Base-by-base conservation (phyloP, 2,329 filamentous ascomycete genomes). In the Colletotrichum aenigma region DNA sequence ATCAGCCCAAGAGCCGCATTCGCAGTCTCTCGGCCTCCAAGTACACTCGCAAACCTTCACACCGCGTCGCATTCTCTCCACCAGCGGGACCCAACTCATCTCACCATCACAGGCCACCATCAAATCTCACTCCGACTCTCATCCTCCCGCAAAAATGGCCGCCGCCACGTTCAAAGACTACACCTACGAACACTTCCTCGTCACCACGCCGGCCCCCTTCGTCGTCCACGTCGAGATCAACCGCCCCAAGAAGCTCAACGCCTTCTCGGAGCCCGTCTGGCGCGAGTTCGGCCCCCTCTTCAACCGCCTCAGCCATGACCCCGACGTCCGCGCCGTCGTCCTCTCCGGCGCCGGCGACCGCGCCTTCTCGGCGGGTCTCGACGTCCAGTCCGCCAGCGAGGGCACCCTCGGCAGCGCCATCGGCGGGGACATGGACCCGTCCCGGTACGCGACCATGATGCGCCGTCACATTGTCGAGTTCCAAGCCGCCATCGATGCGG, bases 211-310 rank as follows among this genome's bases (percentile, higher is more conserved):
- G 0, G 81, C 86, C 48, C 89, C 93, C 81, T 92, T 92, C 86
- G 93, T 98, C 65, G 94, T 93, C n/a, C 95, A 98, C 83, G 94
- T 98, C 75, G 94, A 98, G 86, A 98, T 98, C 86, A 96, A 97
- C 87, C 91, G 96, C 2, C 92, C 96, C 2, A 85, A 91, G 78
- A 98, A 98, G 87, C 88, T 98, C 83, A 98, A 98, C 84, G 93
- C 96, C 78, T 98, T 98, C 84, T 90, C 92, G 78, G 92, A 95
- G 83, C 87, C 91, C 70, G 96, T 98, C 92, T 98, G 96, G 95
- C 87, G 93, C 69, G 95, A 98, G 86, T 89, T 98, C 77, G 91
- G 92, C 71, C 81, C 84, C 15, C 88, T 97, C 79, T 97, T 98
- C 87, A 85, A 87, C 72, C 89, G 90, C 76, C 91, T 98, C 76